phyloP scores from a whole-genome alignment of 306 rosid genomes.

The Rosa lucieae region DNA sequence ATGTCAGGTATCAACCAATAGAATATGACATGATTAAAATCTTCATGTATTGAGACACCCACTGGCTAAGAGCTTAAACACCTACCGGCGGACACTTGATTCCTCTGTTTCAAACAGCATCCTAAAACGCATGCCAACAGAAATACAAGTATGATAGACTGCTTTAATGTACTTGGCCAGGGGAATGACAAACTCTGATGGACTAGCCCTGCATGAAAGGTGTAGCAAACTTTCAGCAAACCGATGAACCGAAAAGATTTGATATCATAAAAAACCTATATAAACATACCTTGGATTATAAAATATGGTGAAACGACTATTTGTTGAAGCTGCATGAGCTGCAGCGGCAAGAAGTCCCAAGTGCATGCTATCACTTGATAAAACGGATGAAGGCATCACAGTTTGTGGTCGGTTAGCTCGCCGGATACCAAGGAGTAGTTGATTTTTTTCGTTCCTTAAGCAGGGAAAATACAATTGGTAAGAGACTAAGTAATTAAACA shows the following conservation, averaged over 20 bases:
- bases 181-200: constrained; percentile 95
- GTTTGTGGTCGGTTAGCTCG: constrained; percentile 92
- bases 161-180: constrained; percentile 83
- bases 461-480: constrained; percentile 1
- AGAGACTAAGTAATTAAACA: neutral
- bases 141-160: constrained; percentile 89
- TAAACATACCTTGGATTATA: constrained; percentile 81
- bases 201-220: constrained; percentile 73
- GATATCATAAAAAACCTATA: constrained; percentile 8
- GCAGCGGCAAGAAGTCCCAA: constrained; percentile 99
- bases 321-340: constrained; percentile 98
- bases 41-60: neutral
- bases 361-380: constrained; percentile 99
- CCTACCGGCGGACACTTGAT: constrained; percentile 94
- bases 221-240: neutral
- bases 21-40: neutral
- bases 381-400: constrained; percentile 96
- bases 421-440: constrained; percentile 86
- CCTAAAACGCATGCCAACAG: constrained; percentile 98
- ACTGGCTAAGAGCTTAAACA: constrained; percentile 11
- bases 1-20: constrained; percentile 25
- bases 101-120: constrained; percentile 99
- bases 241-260: neutral
- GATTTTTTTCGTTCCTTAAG: constrained; percentile 92
- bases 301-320: constrained; percentile 93